Evolutionary conservation across 2,329 filamentous ascomycete species (phyloP).

Genomic region (Alternaria sp.): DNA sequence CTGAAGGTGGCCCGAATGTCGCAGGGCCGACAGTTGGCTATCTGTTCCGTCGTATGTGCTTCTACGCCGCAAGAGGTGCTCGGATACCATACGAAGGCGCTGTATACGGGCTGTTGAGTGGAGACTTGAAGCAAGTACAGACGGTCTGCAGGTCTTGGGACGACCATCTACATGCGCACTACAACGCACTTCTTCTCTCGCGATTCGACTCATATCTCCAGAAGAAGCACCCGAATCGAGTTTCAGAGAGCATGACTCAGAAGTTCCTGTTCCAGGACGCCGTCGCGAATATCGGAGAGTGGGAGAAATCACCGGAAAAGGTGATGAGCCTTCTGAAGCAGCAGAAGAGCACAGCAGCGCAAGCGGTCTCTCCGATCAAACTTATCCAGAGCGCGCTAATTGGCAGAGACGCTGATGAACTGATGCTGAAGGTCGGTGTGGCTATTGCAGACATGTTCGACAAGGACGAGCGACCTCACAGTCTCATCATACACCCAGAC

Average conservation of each 20-base stretch:
- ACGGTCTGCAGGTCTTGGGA: slow-evolving; percentile 81
- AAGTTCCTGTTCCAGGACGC: slow-evolving; percentile 70
- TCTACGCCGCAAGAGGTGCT: slow-evolving; percentile 71
- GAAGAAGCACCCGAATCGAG: slow-evolving; percentile 57
- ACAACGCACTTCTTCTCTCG: slow-evolving; percentile 81
- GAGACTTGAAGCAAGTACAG: slow-evolving; percentile 79
- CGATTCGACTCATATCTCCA: slow-evolving; percentile 78
- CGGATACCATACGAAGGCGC: slow-evolving; percentile 82
- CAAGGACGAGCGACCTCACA: slow-evolving; percentile 32
- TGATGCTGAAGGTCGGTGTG: slow-evolving; percentile 53
- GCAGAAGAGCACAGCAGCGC: slow-evolving; percentile 61
- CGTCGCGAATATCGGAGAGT: slow-evolving; percentile 66
- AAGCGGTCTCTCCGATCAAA: slow-evolving; percentile 72
- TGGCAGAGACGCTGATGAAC: slow-evolving; percentile 60
- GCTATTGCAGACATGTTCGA: slow-evolving; percentile 50
- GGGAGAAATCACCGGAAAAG: slow-evolving; percentile 57
- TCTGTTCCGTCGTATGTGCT: slow-evolving; percentile 80
- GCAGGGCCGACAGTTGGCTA: slow-evolving; percentile 50
- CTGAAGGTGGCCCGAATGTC: slow-evolving; percentile 49
- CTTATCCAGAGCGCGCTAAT: slow-evolving; percentile 78
- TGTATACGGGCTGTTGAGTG: slow-evolving; percentile 88
- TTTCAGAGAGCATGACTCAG: slow-evolving; percentile 61
- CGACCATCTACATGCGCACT: slow-evolving; percentile 84
- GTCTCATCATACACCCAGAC: slow-evolving; percentile 42
- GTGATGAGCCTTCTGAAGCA: slow-evolving; percentile 67